These are phyloP conservation scores for Aspergillus pseudotamarii DNA, from an alignment of 2,329 filamentous ascomycete genomes.

Conservation along the genomic window DNA sequence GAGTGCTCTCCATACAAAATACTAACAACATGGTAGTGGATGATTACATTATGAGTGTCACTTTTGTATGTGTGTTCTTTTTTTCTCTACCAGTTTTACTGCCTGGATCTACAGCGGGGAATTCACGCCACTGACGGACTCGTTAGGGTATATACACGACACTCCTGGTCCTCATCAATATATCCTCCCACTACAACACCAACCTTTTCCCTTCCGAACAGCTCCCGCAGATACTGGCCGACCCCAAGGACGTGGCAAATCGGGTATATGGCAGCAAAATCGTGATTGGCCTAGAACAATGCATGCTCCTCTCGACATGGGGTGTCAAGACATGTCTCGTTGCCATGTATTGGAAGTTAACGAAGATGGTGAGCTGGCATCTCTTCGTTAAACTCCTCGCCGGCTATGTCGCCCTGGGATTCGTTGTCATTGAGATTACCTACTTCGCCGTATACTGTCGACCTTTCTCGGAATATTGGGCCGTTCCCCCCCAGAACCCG, in stretches of 20 bases:
- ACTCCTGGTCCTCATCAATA: conserved; percentile 40
- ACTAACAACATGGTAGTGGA: conserved; percentile 29
- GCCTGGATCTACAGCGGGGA: neutral
- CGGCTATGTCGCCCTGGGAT: conserved; percentile 48
- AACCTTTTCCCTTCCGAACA: conserved; percentile 44
- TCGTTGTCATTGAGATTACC: conserved; percentile 52
- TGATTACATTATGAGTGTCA: conserved; percentile 41
- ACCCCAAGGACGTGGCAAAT: conserved; percentile 43
- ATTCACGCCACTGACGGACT: neutral
- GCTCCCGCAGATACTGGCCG: conserved; percentile 31
- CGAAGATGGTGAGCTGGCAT: conserved; percentile 37
- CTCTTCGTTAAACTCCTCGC: conserved; percentile 44
- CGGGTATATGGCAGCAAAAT: conserved; percentile 54
- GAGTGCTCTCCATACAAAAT: neutral
- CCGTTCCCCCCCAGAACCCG: conserved; percentile 43
- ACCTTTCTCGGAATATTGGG: conserved; percentile 54
- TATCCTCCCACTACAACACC: conserved; percentile 39
- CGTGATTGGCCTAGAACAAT: conserved; percentile 53
- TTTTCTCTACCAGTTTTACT: neutral
- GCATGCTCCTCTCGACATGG: conserved; percentile 54
- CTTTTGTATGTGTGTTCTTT: conserved; percentile 34
- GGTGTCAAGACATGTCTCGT: conserved; percentile 55
- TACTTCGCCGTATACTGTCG: conserved; percentile 55
- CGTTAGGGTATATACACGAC: conserved; percentile 37
- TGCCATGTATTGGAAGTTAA: conserved; percentile 53